A percentile compares a stretch with the other conserved stretches of the same genome.
These are phyloP conservation scores for Yarrowia keelungensis DNA, from an alignment of 805 yeast species.

Conservation along the genomic window DNA sequence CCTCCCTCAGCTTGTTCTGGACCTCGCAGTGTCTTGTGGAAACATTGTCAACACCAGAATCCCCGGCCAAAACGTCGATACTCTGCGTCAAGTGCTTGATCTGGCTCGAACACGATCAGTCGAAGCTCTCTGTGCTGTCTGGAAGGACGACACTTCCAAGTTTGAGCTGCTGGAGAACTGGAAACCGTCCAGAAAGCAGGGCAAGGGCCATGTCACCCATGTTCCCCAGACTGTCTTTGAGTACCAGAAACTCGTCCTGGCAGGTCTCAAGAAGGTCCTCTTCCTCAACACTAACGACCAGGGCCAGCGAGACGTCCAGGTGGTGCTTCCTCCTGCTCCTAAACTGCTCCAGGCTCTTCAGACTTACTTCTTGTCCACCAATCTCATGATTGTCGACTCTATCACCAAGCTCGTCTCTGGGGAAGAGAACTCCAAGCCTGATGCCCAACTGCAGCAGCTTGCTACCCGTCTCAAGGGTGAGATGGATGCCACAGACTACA, in stretches of 20 bases:
- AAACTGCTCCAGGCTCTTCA: constrained; percentile 48
- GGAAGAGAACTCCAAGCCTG: constrained; percentile 15
- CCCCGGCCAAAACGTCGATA: constrained; percentile 52
- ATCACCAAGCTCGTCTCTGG: constrained; percentile 4
- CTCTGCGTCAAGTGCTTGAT: constrained; percentile 51
- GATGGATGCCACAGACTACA: constrained; percentile 14
- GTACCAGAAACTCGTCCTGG: constrained; percentile 53
- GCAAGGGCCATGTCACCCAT: constrained; percentile 42
- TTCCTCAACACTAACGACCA: constrained; percentile 39
- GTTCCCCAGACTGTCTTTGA: constrained; percentile 50
- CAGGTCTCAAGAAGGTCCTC: constrained; percentile 44
- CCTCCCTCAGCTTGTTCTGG: constrained; percentile 56
- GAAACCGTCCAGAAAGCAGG: constrained; percentile 41
- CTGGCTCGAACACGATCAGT: constrained; percentile 55
- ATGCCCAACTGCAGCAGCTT: constrained; percentile 24
- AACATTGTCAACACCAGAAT: constrained; percentile 56
- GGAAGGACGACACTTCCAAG: constrained; percentile 58
- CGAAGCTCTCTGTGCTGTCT: constrained; percentile 58
- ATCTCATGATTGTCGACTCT: constrained; percentile 30
- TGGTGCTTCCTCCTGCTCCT: constrained; percentile 51
- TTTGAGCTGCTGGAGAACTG: constrained; percentile 54
- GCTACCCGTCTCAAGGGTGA: constrained; percentile 21
- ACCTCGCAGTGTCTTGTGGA: constrained; percentile 54
- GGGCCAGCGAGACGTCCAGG: constrained; percentile 38
- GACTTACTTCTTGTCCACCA: constrained; percentile 42